Percentiles rank a stretch among this genome's conserved stretches.
phyloP scores from a whole-genome alignment of 805 yeast species.

The Ogataea pilisensis region DNA sequence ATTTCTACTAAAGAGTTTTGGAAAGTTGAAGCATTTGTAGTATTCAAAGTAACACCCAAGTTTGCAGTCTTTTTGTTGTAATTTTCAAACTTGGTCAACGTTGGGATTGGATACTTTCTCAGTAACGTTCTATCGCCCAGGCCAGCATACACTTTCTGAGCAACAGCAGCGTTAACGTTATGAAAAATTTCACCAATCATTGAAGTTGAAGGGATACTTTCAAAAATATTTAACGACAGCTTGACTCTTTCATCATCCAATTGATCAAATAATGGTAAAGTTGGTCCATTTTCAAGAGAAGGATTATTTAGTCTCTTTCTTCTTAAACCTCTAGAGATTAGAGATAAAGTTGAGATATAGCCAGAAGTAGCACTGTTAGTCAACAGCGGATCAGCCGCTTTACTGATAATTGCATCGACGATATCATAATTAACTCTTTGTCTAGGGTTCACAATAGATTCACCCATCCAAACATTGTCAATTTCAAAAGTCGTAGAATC shows the following conservation, averaged over 20 bases:
- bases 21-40: slow-evolving; percentile 65
- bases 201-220: slow-evolving; percentile 50
- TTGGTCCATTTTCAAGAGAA: slow-evolving; percentile 43
- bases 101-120: slow-evolving; percentile 85
- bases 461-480: slow-evolving; percentile 71
- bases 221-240: slow-evolving; percentile 68
- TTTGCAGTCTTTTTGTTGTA: slow-evolving; percentile 68
- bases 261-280: slow-evolving; percentile 67
- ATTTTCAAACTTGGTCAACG: slow-evolving; percentile 72
- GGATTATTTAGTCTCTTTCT: slow-evolving; percentile 58
- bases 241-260: slow-evolving; percentile 82
- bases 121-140: slow-evolving; percentile 80
- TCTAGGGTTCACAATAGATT: slow-evolving; percentile 63
- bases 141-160: slow-evolving; percentile 68
- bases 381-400: slow-evolving; percentile 16
- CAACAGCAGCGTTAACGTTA: slow-evolving; percentile 81
- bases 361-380: slow-evolving; percentile 56
- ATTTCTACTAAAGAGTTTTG: slow-evolving; percentile 66
- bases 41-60: slow-evolving; percentile 67
- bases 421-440: slow-evolving; percentile 49
- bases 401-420: slow-evolving; percentile 47
- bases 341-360: slow-evolving; percentile 57
- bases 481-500: slow-evolving; percentile 70
- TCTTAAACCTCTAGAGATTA: slow-evolving; percentile 65
- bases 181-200: slow-evolving; percentile 72